These are phyloP conservation scores for Flaveria linearis DNA, from an alignment of 129 eudicot species.

Conservation along the genomic window DNA sequence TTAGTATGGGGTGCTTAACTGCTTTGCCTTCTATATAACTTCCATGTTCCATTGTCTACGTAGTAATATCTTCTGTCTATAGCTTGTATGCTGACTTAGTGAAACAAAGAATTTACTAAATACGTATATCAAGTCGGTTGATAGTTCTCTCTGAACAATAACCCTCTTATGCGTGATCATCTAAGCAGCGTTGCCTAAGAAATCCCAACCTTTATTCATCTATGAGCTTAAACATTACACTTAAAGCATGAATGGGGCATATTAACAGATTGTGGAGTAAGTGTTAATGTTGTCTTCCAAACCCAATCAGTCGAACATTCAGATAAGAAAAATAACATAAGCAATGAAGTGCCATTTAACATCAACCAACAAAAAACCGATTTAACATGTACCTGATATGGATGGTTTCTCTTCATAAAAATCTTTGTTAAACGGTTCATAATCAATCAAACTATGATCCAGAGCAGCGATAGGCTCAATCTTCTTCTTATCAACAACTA, in stretches of 20 bases:
- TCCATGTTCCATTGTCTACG: constrained; percentile 6
- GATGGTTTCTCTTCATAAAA: constrained; percentile 93
- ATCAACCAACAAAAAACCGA: background rate
- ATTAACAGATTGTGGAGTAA: background rate
- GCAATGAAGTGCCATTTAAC: background rate
- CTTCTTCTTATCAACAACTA: constrained; percentile 78
- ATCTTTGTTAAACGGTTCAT: constrained; percentile 80
- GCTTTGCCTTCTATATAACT: background rate
- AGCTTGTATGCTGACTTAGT: background rate
- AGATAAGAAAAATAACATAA: background rate
- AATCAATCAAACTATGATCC: constrained; percentile 78
- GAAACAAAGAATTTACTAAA: background rate
- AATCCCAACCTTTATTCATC: background rate
- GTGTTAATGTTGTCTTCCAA: background rate
- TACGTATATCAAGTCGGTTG: background rate
- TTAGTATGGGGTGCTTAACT: background rate
- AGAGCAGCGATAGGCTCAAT: constrained; percentile 89
- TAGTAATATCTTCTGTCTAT: background rate
- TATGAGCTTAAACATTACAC: constrained; percentile 3
- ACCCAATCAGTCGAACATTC: background rate
- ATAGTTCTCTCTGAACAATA: constrained; percentile 2
- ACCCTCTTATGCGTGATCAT: background rate
- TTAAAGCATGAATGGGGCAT: background rate
- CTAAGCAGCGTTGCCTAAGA: background rate
- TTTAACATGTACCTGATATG: constrained; percentile 55